phyloP scores from a whole-genome alignment of 2,329 filamentous ascomycete genomes.

The Stromatinia cepivora region DNA sequence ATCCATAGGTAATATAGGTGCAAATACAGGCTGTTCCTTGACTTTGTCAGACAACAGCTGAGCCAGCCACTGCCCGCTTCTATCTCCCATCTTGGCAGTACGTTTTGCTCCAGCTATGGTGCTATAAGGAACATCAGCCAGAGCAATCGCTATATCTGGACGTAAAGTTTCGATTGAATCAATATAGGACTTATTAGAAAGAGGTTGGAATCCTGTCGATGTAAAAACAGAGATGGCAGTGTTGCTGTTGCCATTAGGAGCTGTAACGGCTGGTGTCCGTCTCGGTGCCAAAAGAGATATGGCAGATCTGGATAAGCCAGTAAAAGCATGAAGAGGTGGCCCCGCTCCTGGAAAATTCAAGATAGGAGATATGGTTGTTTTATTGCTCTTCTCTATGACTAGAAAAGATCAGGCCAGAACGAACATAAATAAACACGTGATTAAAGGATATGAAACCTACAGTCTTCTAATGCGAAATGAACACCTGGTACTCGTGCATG shows the following conservation, averaged over 20 bases:
- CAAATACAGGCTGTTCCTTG: conserved; percentile 52
- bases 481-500: conserved; percentile 66
- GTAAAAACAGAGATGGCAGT: conserved; percentile 76
- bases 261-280: conserved; percentile 71
- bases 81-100: conserved; percentile 77
- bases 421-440: conserved; percentile 24
- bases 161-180: conserved; percentile 62
- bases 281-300: conserved; percentile 75
- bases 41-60: conserved; percentile 56
- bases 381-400: conserved; percentile 56
- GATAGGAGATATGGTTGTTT: conserved; percentile 50
- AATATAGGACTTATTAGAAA: conserved; percentile 69
- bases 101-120: conserved; percentile 66
- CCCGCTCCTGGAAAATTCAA: conserved; percentile 43
- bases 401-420: conserved; percentile 23
- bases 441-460: conserved; percentile 56
- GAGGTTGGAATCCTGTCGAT: conserved; percentile 76
- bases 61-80: conserved; percentile 79
- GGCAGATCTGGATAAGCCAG: conserved; percentile 64
- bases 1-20: conserved; percentile 72
- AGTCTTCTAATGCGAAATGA: conserved; percentile 89
- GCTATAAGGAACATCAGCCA: conserved; percentile 70
- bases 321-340: conserved; percentile 71
- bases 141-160: conserved; percentile 77
- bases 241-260: conserved; percentile 70